Base-by-base conservation (phyloP, 495 filamentous ascomycete species). In the Hypoxylon lienhwacheense region DNA sequence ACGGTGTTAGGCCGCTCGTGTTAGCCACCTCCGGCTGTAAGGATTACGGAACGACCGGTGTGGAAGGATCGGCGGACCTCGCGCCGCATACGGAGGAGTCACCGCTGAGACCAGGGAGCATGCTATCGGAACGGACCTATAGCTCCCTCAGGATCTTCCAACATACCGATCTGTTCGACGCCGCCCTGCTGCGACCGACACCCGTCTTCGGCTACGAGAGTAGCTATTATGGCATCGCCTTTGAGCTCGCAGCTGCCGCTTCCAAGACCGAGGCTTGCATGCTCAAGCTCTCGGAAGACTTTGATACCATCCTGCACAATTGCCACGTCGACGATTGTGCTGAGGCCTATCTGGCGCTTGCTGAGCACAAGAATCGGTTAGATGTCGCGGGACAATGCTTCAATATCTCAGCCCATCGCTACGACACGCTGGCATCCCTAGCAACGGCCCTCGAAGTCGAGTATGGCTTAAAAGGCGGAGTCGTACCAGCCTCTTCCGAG, bases 291-390 rank as follows among this genome's bases (percentile, higher is more conserved):
- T 42, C 63, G 2, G 47, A 58, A 4, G 55, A 73, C 37, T 53
- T 48, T n/a, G 55, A 66, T 20, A 71, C 58, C 2, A 68, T 76
- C 32, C 49, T 73, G 32, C 73, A 76, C 49, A 68, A 57, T 12
- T 59, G 64, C 22, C 74, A 76, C 32, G 53, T 77, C 20, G 74
- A 77, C 50, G 74, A 77, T 55, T 75, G 72, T 36, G 74, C 59
- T 7, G 70, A 73, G 14, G 73, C 70, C 0, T 77, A 77, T 41
- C 53, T 75, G 5, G 61, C 68, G 4, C 57, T 77, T 1, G 74
- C 72, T 0, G 49, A 51, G 11, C 59, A 69, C 19, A 47, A 59
- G 8, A 41, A 42, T 16, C 52, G 70, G 25, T 33, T 17, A 0
- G 42, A 47, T 0, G 61, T 74, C 3, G 59, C 51, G n/a, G 68